Evolutionary conservation across 176 grass and related monocot genomes (phyloP).

Genomic region (Avena atlantica): DNA sequence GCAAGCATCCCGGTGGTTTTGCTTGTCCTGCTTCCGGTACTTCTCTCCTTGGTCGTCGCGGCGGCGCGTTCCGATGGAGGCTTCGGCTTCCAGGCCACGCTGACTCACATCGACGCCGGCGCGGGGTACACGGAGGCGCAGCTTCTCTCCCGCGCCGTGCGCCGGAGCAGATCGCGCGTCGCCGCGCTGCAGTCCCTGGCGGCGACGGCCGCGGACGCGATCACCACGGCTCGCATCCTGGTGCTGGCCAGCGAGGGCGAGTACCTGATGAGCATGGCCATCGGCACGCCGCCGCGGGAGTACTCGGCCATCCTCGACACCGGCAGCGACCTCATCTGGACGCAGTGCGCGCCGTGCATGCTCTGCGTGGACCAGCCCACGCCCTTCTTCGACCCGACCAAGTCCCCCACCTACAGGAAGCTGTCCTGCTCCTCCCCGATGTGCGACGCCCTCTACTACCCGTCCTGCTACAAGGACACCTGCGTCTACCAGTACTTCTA

Average conservation of each 20-base stretch:
- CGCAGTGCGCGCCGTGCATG: constrained; percentile 81
- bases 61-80: neutral
- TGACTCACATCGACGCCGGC: constrained; percentile 54
- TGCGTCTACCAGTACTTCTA: constrained; percentile 84
- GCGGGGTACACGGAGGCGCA: constrained; percentile 42
- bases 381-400: constrained; percentile 47
- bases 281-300: constrained; percentile 67
- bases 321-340: constrained; percentile 84
- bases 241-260: constrained; percentile 62
- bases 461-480: constrained; percentile 51
- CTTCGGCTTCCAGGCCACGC: constrained; percentile 56
- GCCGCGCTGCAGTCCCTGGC: constrained; percentile 56
- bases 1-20: neutral
- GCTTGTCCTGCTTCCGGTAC: constrained; percentile 27
- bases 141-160: constrained; percentile 54
- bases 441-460: constrained; percentile 63
- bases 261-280: constrained; percentile 73
- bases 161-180: constrained; percentile 58
- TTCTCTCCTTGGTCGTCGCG: neutral
- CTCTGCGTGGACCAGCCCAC: constrained; percentile 68
- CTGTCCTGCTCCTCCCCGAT: constrained; percentile 44
- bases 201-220: constrained; percentile 36
- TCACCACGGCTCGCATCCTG: constrained; percentile 44
- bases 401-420: constrained; percentile 47
- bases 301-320: constrained; percentile 77